Conservation (phyloP, 2,329 filamentous ascomycete genomes). For the Sporothrix euskadiensis region DNA sequence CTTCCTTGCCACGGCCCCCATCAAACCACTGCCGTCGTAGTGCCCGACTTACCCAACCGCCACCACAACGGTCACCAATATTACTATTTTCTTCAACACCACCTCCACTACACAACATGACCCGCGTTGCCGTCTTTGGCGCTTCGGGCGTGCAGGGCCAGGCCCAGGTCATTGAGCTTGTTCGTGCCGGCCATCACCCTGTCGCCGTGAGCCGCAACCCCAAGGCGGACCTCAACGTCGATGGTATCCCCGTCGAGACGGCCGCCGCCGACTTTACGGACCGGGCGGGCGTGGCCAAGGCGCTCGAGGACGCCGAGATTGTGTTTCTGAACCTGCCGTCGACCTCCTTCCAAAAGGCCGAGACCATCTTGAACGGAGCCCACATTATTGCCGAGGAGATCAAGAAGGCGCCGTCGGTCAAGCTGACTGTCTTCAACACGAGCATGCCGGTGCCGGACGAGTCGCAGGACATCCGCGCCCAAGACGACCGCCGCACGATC, state of each 20-base stretch:
- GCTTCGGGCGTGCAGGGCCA: conserved; percentile 37
- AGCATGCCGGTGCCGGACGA: conserved; percentile 37
- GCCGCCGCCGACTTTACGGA: conserved; percentile 33
- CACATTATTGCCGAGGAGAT: conserved; percentile 59
- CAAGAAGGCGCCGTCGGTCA: conserved; percentile 53
- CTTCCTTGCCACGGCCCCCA: background rate
- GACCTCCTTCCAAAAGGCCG: conserved; percentile 37
- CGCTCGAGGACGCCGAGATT: conserved; percentile 31
- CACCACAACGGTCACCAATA: background rate
- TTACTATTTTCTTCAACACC: background rate
- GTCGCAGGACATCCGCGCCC: conserved; percentile 34
- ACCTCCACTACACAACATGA: conserved; percentile 30
- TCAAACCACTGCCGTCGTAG: background rate
- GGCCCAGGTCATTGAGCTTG: conserved; percentile 35
- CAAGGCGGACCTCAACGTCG: conserved; percentile 30
- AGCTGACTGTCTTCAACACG: conserved; percentile 36
- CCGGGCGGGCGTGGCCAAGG: conserved; percentile 27
- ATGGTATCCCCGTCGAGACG: conserved; percentile 33
- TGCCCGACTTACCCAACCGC: background rate
- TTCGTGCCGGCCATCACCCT: conserved; percentile 34
- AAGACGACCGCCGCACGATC: conserved; percentile 41
- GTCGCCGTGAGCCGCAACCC: conserved; percentile 37
- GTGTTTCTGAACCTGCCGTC: conserved; percentile 37
- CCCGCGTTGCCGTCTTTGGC: conserved; percentile 37
- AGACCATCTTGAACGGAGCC: conserved; percentile 56